These are phyloP conservation scores for Skeletonema tropicum DNA, from an alignment of 108 stramenopile genomes.

Conservation along the genomic window DNA sequence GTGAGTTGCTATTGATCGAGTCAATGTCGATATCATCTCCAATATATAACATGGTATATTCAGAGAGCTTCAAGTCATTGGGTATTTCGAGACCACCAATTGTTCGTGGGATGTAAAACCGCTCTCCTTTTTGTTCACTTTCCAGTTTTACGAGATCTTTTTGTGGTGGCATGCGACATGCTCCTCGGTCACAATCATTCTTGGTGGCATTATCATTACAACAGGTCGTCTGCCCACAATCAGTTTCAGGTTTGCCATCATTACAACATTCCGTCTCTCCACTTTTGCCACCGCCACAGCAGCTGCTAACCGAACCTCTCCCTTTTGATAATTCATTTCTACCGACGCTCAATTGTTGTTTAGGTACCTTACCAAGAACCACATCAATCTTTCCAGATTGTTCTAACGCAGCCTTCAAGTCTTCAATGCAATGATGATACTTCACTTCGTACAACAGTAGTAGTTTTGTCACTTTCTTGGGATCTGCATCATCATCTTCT, in stretches of 20 bases:
- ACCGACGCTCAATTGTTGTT: slow-evolving; percentile 13
- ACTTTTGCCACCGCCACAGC: slow-evolving; percentile 12
- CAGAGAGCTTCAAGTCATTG: slow-evolving; percentile 56
- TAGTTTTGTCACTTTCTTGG: slow-evolving; percentile 23
- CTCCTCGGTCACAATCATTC: background rate
- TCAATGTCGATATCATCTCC: slow-evolving; percentile 63
- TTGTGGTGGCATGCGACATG: background rate
- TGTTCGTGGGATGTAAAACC: slow-evolving; percentile 41
- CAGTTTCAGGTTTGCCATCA: slow-evolving; percentile 2
- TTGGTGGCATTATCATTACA: background rate
- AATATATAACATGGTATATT: slow-evolving; percentile 74
- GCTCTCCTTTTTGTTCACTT: background rate
- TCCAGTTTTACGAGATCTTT: background rate
- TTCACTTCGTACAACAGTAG: slow-evolving; percentile 81
- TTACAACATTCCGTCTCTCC: background rate
- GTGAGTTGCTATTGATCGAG: slow-evolving; percentile 22
- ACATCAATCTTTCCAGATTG: slow-evolving; percentile 22
- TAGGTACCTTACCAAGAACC: slow-evolving; percentile 38
- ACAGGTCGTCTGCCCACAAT: background rate
- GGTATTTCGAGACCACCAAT: slow-evolving; percentile 85
- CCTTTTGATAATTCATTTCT: slow-evolving; percentile 9
- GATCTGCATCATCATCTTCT: background rate
- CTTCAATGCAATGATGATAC: slow-evolving; percentile 80
- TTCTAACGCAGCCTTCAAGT: slow-evolving; percentile 50
- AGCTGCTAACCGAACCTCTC: background rate